Evolutionary conservation across 129 eudicot genomes (phyloP).

Genomic region (Chrysanthemum seticuspe): DNA sequence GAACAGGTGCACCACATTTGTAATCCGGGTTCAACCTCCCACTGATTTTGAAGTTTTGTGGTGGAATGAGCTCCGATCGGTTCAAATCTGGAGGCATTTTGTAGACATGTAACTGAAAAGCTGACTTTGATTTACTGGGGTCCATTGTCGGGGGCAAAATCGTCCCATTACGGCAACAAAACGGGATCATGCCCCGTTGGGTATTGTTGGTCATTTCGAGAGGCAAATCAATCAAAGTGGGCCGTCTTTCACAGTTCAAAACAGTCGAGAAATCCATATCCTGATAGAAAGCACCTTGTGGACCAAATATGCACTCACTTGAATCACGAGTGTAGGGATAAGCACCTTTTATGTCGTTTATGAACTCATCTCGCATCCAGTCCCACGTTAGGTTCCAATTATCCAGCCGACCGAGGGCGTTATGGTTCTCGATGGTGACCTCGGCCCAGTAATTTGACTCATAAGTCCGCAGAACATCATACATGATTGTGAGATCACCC

Average conservation of each 20-base stretch:
- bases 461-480: constrained; percentile 71
- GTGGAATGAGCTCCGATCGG: constrained; percentile 73
- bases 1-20: constrained; percentile 83
- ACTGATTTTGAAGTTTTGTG: constrained; percentile 74
- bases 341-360: constrained; percentile 71
- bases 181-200: constrained; percentile 60
- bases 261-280: constrained; percentile 64
- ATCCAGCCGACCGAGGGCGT: constrained; percentile 87
- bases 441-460: constrained; percentile 74
- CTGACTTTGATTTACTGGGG: constrained; percentile 73
- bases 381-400: constrained; percentile 89
- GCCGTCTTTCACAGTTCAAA: constrained; percentile 74
- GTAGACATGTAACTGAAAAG: constrained; percentile 63
- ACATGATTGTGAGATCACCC: constrained; percentile 91
- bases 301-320: constrained; percentile 67
- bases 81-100: constrained; percentile 94
- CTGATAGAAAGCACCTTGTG: constrained; percentile 55
- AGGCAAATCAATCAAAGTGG: constrained; percentile 76
- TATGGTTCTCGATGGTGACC: constrained; percentile 87
- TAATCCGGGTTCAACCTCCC: constrained; percentile 90
- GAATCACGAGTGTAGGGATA: constrained; percentile 66
- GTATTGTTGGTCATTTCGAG: constrained; percentile 73
- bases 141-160: constrained; percentile 89
- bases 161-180: constrained; percentile 94
- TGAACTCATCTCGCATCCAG: constrained; percentile 98